Conservation (phyloP, 192 early-diverging fungal genomes). For the Coemansia sp. region DNA sequence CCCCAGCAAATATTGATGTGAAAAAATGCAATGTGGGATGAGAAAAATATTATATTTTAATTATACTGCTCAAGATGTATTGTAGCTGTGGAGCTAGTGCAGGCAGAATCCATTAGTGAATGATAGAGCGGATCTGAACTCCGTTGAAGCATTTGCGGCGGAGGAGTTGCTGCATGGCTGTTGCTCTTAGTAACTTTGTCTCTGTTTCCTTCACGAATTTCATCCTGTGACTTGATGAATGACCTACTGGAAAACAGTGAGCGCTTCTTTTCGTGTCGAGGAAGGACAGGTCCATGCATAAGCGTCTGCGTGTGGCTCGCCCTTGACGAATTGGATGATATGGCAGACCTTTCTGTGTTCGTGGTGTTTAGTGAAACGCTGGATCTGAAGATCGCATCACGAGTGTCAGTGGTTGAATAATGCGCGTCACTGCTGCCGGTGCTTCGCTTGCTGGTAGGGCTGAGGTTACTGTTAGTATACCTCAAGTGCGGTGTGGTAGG, state of each 20-base stretch:
- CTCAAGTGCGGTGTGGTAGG: neutral
- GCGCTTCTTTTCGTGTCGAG: slow-evolving; percentile 24
- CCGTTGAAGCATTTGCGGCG: neutral
- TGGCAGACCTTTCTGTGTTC: slow-evolving; percentile 11
- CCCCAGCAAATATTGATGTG: neutral
- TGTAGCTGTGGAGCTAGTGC: slow-evolving; percentile 25
- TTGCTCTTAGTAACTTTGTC: neutral
- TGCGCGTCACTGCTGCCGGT: neutral
- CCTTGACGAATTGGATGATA: slow-evolving; percentile 14
- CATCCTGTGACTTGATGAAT: slow-evolving; percentile 27
- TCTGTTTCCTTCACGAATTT: slow-evolving; percentile 4
- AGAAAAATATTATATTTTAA: too few species aligned
- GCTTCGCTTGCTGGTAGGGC: neutral
- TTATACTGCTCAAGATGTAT: slow-evolving; percentile 34
- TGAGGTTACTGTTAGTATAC: neutral
- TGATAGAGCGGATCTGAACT: slow-evolving; percentile 8
- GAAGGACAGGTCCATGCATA: slow-evolving; percentile 36
- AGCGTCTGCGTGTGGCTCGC: slow-evolving; percentile 28
- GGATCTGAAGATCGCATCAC: neutral
- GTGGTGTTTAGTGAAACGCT: slow-evolving; percentile 18
- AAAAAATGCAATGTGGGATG: neutral
- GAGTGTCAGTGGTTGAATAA: neutral
- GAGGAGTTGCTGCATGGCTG: neutral
- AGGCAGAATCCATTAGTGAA: neutral
- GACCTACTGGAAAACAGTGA: slow-evolving; percentile 8